Evolutionary conservation across 2,329 filamentous ascomycete genomes (phyloP).

Genomic region (Aspergillus sp.): DNA sequence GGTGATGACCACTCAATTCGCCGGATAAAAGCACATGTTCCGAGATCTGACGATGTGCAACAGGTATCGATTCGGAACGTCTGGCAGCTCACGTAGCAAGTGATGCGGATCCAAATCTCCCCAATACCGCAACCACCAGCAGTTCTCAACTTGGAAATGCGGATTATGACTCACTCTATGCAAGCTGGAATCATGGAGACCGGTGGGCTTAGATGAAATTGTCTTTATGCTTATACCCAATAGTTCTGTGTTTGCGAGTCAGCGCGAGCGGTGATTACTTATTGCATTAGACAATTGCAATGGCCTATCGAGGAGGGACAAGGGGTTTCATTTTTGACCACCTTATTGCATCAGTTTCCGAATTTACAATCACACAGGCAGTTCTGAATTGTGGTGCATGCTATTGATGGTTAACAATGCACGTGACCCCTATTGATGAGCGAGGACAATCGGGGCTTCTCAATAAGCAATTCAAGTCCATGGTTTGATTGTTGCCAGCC

Average conservation of each 20-base stretch:
- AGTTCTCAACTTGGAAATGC: not conserved
- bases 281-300: not conserved
- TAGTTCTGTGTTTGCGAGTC: not conserved
- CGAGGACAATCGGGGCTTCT: conserved; percentile 22
- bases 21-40: conserved; percentile 8
- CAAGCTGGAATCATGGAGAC: conserved; percentile 19
- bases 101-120: not conserved
- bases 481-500: conserved; percentile 14
- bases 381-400: not conserved
- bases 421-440: conserved; percentile 24
- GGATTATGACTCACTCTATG: conserved; percentile 14
- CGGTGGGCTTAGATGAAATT: conserved; percentile 17
- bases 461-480: conserved; percentile 1
- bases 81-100: not conserved
- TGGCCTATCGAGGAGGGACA: not conserved
- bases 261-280: not conserved
- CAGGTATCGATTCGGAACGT: conserved; percentile 1
- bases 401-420: not conserved
- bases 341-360: not conserved
- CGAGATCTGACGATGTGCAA: conserved; percentile 7
- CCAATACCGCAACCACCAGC: not conserved
- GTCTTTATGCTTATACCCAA: conserved; percentile 15
- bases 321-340: not conserved
- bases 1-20: conserved; percentile 13
- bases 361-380: not conserved